phyloP scores from a whole-genome alignment of 139 green algal genomes.

The Chlamydomonas sp. region DNA sequence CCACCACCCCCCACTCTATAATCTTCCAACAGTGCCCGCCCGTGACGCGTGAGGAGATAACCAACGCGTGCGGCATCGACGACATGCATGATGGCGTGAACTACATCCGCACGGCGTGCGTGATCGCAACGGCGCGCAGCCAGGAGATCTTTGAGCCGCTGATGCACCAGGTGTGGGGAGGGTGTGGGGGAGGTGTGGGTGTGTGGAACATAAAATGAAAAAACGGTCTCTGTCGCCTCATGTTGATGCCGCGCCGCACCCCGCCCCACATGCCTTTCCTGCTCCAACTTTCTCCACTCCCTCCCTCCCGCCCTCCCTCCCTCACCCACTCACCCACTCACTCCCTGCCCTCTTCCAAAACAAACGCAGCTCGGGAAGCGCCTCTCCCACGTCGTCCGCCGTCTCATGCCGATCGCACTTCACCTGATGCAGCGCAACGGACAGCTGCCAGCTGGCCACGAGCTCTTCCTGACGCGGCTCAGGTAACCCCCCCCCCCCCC shows the following conservation, averaged over 20 bases:
- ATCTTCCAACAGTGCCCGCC: conserved; percentile 15
- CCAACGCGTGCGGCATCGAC: conserved; percentile 92
- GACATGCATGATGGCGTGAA: conserved; percentile 93
- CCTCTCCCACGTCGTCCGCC: conserved; percentile 76
- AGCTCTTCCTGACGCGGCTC: conserved; percentile 67
- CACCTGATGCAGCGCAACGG: conserved; percentile 67
- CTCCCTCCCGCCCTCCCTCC: too few species aligned
- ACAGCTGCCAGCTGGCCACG: conserved; percentile 1
- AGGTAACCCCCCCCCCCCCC: too few species aligned
- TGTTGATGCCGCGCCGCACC: too few species aligned
- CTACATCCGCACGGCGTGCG: conserved; percentile 88
- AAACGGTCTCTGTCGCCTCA: too few species aligned
- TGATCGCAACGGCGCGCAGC: conserved; percentile 82
- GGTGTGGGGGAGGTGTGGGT: background rate
- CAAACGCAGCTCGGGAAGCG: conserved; percentile 69
- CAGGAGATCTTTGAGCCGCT: conserved; percentile 85
- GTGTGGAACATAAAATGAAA: too few species aligned
- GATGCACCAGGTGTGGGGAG: conserved; percentile 65
- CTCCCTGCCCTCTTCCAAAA: background rate
- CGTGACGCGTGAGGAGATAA: conserved; percentile 79
- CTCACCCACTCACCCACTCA: too few species aligned
- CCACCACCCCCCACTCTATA: conserved; percentile 5
- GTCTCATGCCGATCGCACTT: conserved; percentile 84
- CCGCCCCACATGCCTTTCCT: too few species aligned
- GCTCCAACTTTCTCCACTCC: too few species aligned